Conservation (phyloP, 2,329 filamentous ascomycete genomes). For the Tolypocladium tropicale region DNA sequence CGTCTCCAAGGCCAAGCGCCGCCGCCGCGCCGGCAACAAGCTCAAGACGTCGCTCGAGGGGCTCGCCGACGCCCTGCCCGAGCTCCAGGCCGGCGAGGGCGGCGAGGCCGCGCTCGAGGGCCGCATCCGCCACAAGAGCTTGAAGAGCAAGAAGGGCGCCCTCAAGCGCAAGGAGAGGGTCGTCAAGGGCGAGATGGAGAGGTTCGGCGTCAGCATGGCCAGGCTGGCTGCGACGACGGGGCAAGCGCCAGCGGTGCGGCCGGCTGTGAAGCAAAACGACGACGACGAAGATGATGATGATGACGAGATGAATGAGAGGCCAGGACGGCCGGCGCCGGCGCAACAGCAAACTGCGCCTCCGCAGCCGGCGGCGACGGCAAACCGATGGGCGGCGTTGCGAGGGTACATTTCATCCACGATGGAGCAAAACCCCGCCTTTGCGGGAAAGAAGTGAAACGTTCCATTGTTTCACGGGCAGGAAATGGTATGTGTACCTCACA, state of each 20-base stretch:
- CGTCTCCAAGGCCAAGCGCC: conserved; percentile 15
- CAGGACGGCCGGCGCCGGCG: conserved; percentile 3
- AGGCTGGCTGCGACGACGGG: conserved; percentile 44
- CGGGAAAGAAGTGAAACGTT: conserved; percentile 14
- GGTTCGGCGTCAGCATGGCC: conserved; percentile 77
- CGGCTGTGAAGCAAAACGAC: conserved; percentile 6
- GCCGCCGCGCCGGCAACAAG: conserved; percentile 60
- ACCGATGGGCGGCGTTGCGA: conserved; percentile 71
- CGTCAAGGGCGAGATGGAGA: conserved; percentile 68
- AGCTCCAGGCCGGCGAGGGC: conserved; percentile 36
- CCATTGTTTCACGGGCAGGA: conserved; percentile 43
- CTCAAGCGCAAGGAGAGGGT: conserved; percentile 75
- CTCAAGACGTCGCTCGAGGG: conserved; percentile 65
- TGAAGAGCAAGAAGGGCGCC: conserved; percentile 67
- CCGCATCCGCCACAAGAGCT: conserved; percentile 62
- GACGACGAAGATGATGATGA: conserved; percentile 8
- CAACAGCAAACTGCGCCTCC: conserved; percentile 4
- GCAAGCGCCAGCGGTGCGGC: conserved; percentile 5
- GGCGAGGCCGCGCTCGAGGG: conserved; percentile 35
- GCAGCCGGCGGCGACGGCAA: conserved; percentile 32
- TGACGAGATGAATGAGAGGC: not conserved
- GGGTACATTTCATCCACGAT: conserved; percentile 79
- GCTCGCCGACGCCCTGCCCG: conserved; percentile 72
- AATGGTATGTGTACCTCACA: conserved; percentile 3
- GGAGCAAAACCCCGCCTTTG: conserved; percentile 77